A percentile compares a stretch with the other conserved stretches of the same genome.
Evolutionary conservation across 2,329 filamentous ascomycete genomes (phyloP).

Genomic region (Pseudocercospora cruenta): DNA sequence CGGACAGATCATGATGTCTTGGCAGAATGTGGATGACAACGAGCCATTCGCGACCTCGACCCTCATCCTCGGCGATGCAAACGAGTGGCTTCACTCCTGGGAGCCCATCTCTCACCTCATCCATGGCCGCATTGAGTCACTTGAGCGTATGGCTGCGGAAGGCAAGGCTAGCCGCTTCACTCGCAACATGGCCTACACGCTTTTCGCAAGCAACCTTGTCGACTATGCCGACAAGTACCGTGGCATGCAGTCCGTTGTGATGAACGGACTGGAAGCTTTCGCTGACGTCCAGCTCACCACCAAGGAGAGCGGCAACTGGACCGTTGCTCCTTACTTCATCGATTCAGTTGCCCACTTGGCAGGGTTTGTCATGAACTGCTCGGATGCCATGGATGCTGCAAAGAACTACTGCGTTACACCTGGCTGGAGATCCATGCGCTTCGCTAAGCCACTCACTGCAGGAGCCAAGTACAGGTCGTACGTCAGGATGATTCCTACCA

Average conservation of each 20-base stretch:
- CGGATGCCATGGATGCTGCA: conserved; percentile 33
- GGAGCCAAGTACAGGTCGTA: conserved; percentile 41
- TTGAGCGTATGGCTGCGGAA: conserved; percentile 31
- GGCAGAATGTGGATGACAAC: conserved; percentile 17
- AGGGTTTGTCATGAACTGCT: conserved; percentile 33
- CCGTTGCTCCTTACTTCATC: conserved; percentile 38
- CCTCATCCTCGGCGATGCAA: conserved; percentile 29
- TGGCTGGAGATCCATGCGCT: conserved; percentile 36
- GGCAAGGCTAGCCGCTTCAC: conserved; percentile 37
- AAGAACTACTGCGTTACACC: conserved; percentile 43
- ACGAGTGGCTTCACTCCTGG: conserved; percentile 36
- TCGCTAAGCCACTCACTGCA: conserved; percentile 35
- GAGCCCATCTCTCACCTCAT: conserved; percentile 34
- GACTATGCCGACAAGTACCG: conserved; percentile 23
- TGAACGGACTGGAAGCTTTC: conserved; percentile 43
- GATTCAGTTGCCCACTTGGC: conserved; percentile 38
- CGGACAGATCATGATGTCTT: conserved; percentile 8
- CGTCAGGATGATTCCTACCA: conserved; percentile 30
- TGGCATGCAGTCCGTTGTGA: conserved; percentile 19
- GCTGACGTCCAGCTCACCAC: conserved; percentile 24
- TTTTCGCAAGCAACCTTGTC: conserved; percentile 22
- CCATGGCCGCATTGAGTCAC: conserved; percentile 32
- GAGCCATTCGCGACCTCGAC: conserved; percentile 31
- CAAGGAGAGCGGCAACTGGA: conserved; percentile 20
- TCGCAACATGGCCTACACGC: conserved; percentile 39